phyloP scores from a whole-genome alignment of 2,329 filamentous ascomycete species.

The Passalora sequoiae region DNA sequence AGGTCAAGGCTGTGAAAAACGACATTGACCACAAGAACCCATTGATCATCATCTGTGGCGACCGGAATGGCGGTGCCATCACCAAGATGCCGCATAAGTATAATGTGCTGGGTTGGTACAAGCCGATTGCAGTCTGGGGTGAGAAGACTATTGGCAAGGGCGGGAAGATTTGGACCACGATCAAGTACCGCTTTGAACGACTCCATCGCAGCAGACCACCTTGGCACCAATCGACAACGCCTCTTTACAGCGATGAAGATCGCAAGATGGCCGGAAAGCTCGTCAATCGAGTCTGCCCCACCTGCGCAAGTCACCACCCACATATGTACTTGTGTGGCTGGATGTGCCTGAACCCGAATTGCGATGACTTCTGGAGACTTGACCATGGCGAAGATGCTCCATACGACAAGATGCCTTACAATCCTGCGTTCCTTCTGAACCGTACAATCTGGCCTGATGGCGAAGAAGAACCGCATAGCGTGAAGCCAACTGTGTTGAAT shows the following conservation, averaged over 20 bases:
- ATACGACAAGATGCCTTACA: conserved; percentile 45
- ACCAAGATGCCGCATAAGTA: conserved; percentile 54
- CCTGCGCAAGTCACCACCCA: conserved; percentile 32
- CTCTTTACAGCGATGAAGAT: conserved; percentile 8
- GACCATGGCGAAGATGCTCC: conserved; percentile 29
- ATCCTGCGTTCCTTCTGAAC: conserved; percentile 53
- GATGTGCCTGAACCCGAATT: conserved; percentile 55
- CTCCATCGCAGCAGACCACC: conserved; percentile 52
- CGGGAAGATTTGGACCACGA: conserved; percentile 34
- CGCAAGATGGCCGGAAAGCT: conserved; percentile 7
- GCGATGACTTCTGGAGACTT: conserved; percentile 53
- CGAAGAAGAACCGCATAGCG: conserved; percentile 35
- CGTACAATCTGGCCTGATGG: conserved; percentile 42
- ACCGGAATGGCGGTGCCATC: conserved; percentile 46
- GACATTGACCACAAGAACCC: conserved; percentile 46
- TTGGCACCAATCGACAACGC: conserved; percentile 29
- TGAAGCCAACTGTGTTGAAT: conserved; percentile 39
- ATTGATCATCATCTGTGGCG: conserved; percentile 49
- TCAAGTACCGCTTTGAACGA: conserved; percentile 63
- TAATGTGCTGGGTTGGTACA: conserved; percentile 64
- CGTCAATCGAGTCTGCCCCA: conserved; percentile 32
- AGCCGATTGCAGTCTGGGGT: conserved; percentile 63
- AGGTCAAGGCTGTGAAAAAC: conserved; percentile 42
- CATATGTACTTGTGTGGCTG: conserved; percentile 47
- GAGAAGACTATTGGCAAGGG: conserved; percentile 48